Percentiles rank a stretch among this genome's conserved stretches.
phyloP scores from a whole-genome alignment of 192 early-diverging fungal species.

The Obelidium mucronatum region DNA sequence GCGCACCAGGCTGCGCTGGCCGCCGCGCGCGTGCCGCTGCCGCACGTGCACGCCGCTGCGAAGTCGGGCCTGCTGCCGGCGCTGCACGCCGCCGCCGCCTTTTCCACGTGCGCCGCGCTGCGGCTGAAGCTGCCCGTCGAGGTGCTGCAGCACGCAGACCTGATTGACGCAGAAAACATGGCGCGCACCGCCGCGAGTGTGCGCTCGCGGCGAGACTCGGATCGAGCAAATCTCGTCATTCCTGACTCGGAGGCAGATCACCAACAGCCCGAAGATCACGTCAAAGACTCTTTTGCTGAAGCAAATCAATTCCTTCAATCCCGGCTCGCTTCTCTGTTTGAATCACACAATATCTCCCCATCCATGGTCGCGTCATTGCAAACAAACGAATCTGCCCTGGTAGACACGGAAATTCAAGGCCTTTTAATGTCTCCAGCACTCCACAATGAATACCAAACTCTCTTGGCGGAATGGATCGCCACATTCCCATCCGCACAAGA shows the following conservation, averaged over 20 bases:
- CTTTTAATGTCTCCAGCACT: constrained; percentile 17
- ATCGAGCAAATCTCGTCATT: too few relatives aligned
- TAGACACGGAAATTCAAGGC: constrained; percentile 7
- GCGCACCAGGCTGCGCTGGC: background rate
- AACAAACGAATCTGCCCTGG: background rate
- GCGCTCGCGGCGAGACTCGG: background rate
- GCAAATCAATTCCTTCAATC: background rate
- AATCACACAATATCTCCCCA: background rate
- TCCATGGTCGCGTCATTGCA: background rate
- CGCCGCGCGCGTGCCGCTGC: background rate
- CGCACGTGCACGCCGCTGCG: background rate
- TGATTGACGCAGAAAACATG: constrained; percentile 10
- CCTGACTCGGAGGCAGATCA: too few relatives aligned
- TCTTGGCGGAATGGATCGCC: background rate
- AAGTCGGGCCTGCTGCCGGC: background rate
- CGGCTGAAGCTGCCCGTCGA: background rate
- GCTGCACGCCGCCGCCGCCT: background rate
- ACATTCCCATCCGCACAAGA: background rate
- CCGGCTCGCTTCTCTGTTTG: constrained; percentile 8
- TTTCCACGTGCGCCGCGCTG: background rate
- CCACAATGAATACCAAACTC: background rate
- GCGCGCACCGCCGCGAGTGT: background rate
- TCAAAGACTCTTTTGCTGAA: background rate
- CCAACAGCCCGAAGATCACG: too few relatives aligned
- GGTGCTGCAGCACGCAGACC: background rate